Evolutionary conservation across 352 stramenopile species (phyloP), one percentile per base, ranked within the genome.

Genomic region (Phytopythium vexans): DNA sequence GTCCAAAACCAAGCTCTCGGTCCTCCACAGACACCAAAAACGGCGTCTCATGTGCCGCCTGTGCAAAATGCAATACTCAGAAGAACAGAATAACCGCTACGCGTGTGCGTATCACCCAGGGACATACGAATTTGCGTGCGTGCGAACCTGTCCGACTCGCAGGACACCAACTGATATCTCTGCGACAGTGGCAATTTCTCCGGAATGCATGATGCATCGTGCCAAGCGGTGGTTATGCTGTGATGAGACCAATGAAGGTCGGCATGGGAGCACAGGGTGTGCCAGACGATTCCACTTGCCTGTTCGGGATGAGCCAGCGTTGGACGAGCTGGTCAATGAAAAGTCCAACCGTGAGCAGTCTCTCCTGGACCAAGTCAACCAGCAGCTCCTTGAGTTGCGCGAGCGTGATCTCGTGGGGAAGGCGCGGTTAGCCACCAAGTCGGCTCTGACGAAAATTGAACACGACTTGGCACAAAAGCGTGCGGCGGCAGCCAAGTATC

Each of bases 191-290:
- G 54, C 69, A 0, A 46, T 76, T 2, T 38, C 65, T 3, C 56
- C 58, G 2, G 65, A 48, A 9, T 92, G 82, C 45, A 91, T 91
- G 78, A 64, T 91, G 54, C 82, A 92, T 36, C 80, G 82, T 8
- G 66, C 77, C 0, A 79, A 73, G 38, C 66, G 82, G 5, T 92
- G 82, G 82, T 59, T 90, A 0, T 92, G 82, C 37, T 92, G 80
- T 46, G 80, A 92, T 42, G 60, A 81, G 41, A 92, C 77, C 0
- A 69, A 89, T 0, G 77, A 91, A 72, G 82, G 79, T 8, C 51
- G 74, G 0, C 84, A 86, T 34, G 82, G 77, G 4, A 86, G 68
- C 41, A 87, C 71, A 14, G 82, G 82, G 0, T 92, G 80, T 48
- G 53, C 64, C 3, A 56, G 63, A 9, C 60, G 82, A 3, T 88